Base-by-base conservation (phyloP, 768 basidiomycete species). In the Lactarius sp. region DNA sequence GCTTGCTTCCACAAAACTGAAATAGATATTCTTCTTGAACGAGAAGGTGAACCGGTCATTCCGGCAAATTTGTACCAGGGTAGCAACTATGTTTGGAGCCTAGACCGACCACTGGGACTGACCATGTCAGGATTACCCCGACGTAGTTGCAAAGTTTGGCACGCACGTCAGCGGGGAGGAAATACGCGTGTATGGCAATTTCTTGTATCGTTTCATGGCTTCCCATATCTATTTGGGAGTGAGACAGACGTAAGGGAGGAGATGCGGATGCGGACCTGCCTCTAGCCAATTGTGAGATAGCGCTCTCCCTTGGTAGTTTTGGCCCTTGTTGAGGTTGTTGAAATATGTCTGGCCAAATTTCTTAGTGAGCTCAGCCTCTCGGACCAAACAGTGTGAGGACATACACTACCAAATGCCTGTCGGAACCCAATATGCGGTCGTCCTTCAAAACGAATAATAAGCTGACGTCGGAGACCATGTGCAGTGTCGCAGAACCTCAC, bases 241-340 rank as follows among this genome's bases (percentile, higher is more conserved):
- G 18, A 31, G 42, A 70, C 27, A 14, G 90, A 89, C 0, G 92
- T 91, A 6, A 88, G 85, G 13, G 92, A 83, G 16, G 85, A 88
- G 69, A 88, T 33, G 31, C 6, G 50, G 31, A 16, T 5, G 34
- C 56, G 20, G 64, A 84, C 87, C 78, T 92, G 90, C 71, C 88
- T 91, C 87, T 87, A 93, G 52, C 92, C 92, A 50, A 94, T 82
- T 0, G 89, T 90, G 34, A 91, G 62, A 69, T 92, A 93, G 62
- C 73, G 81, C 67, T 92, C 85, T 55, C 86, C 85, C 66, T 85
- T 0, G 92, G 92, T 31, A 94, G 76, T 18, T 83, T 75, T 56
- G 90, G 88, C 0, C 92, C 92, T 3, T 88, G 86, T 10, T 92
- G 84, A 18, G 86, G 88, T 69, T 90, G 82, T 72, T 94, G 92